These are phyloP conservation scores for Nitzschia sp. DNA, from an alignment of 108 stramenopile genomes.

Conservation along the genomic window DNA sequence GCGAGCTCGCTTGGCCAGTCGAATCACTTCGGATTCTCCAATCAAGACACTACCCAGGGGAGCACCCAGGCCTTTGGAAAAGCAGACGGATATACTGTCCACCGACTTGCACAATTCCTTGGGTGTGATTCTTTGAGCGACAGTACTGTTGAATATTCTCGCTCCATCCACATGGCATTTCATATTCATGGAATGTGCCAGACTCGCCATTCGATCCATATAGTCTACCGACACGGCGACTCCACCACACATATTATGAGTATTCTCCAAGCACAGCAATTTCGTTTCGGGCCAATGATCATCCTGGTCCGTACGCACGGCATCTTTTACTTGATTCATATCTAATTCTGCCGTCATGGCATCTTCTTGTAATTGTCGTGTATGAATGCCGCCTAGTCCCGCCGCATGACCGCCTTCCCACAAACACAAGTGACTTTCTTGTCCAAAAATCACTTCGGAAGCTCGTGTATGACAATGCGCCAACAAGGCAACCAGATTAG, in stretches of 20 bases:
- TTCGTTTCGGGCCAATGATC: constrained; percentile 90
- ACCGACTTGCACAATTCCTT: constrained; percentile 60
- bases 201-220: constrained; percentile 71
- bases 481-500: constrained; percentile 90
- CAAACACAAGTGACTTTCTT: constrained; percentile 68
- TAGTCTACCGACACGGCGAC: constrained; percentile 80
- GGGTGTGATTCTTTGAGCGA: constrained; percentile 55
- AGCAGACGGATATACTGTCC: constrained; percentile 92
- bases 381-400: constrained; percentile 76
- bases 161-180: constrained; percentile 91
- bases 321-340: constrained; percentile 62
- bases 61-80: constrained; percentile 96
- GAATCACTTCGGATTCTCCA: constrained; percentile 76
- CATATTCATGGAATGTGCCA: constrained; percentile 56
- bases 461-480: constrained; percentile 87
- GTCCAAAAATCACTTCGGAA: constrained; percentile 75
- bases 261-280: constrained; percentile 93
- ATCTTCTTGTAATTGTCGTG: constrained; percentile 77
- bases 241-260: constrained; percentile 96
- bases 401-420: constrained; percentile 71
- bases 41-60: constrained; percentile 94
- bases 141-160: constrained; percentile 91
- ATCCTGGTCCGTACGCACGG: constrained; percentile 76
- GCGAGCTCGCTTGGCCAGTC: constrained; percentile 81
- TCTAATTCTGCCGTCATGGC: constrained; percentile 33